Evolutionary conservation across 1,284 basidiomycete species (phyloP).

Genomic region (Athelia sp.): DNA sequence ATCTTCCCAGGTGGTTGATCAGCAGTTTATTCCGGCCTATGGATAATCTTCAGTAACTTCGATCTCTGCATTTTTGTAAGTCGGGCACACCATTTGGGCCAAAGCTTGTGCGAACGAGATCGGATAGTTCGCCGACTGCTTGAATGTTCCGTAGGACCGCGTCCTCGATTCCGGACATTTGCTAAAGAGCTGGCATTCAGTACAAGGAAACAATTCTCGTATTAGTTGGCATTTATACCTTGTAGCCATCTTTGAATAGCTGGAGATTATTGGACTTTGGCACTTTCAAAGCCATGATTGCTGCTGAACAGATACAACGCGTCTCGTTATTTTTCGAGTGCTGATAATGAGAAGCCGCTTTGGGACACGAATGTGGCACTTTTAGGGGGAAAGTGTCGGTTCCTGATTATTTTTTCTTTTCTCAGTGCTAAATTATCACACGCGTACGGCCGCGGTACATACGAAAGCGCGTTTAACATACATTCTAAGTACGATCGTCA

Average conservation of each 20-base stretch:
- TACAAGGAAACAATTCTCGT: conserved; percentile 7
- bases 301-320: not conserved
- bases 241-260: conserved; percentile 95
- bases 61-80: not conserved
- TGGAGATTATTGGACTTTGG: conserved; percentile 87
- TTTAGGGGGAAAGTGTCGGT: not conserved
- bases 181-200: conserved; percentile 36
- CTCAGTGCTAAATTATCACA: not conserved
- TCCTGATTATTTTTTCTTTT: not conserved
- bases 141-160: conserved; percentile 94
- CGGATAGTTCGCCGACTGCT: conserved; percentile 90
- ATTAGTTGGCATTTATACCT: conserved; percentile 42
- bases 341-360: too few species aligned
- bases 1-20: conserved; percentile 92
- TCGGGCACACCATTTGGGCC: conserved; percentile 82
- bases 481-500: not conserved
- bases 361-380: not conserved
- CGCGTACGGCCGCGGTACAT: not conserved
- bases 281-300: conserved; percentile 86
- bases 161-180: conserved; percentile 88
- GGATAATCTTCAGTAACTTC: conserved; percentile 6
- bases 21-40: conserved; percentile 91
- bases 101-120: conserved; percentile 94
- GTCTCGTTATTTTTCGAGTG: too few species aligned
- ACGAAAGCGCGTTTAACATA: not conserved